Evolutionary conservation across 2,329 filamentous ascomycete genomes (phyloP), one percentile per base, ranked within the genome.

Genomic region (Simplicillium aogashimaense): DNA sequence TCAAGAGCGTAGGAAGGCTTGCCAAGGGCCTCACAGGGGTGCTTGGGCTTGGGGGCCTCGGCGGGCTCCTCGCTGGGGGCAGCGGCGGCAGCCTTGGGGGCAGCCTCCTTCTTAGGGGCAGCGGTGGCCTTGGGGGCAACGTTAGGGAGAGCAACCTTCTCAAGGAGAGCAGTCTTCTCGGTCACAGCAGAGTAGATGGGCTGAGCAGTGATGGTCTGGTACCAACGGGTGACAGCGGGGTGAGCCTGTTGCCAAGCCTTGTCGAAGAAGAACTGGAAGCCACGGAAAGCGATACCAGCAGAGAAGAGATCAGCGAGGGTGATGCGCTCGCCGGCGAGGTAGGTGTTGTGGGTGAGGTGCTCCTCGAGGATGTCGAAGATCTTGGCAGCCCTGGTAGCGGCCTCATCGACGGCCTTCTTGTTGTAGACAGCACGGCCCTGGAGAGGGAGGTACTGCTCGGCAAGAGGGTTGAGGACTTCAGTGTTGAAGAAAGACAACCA

Each of bases 401-500:
- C 67, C 20, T 95, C 87, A 41, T 97, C 90, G 46, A 92, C 83
- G 58, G 69, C 72, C 85, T 95, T 95, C 86, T 97, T 98, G 83
- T 95, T 97, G 81, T 97, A 98, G 52, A 81, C 71, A 55, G 78
- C 77, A 56, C 73, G 70, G 61, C 92, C 92, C 53, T 87, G 64
- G 53, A 97, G 81, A 53, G 92, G 92, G 53, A 76, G 76, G 80
- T 85, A 92, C 86, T 87, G 95, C 62, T 65, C 73, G 67, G 74
- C 81, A 52, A 97, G 69, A 50, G 69, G 64, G 49, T 77, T 64
- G 52, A 95, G 74, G 57, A 95, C 64, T 74, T 98, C 90, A 45
- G 69, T 64, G 81, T 97, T 98, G 78, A 83, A 85, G 71, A 82
- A 97, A 51, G 90, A 97, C 83, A 95, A 81, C 92, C 92, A 98